These are phyloP conservation scores for Penicillium soppii DNA, from an alignment of 495 filamentous ascomycete genomes.

Conservation along the genomic window DNA sequence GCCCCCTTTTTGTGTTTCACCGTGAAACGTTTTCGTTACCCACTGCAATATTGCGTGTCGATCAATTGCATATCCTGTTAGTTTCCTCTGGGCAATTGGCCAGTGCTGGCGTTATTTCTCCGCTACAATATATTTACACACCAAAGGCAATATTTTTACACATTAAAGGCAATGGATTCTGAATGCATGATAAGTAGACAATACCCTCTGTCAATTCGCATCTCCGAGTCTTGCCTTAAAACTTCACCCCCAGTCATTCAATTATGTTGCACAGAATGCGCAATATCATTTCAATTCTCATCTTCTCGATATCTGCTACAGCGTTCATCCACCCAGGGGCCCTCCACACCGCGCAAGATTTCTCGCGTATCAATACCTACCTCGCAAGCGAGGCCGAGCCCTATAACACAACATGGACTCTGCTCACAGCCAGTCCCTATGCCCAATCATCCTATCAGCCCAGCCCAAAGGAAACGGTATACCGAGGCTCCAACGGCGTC, in stretches of 20 bases:
- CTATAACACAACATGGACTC: constrained; percentile 36
- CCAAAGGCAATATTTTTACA: not conserved
- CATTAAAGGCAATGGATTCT: not conserved
- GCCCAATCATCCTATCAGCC: constrained; percentile 25
- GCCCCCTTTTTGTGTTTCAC: not conserved
- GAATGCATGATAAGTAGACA: not conserved
- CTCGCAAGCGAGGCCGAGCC: constrained; percentile 28
- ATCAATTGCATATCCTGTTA: not conserved
- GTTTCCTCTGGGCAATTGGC: not conserved
- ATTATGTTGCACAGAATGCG: not conserved
- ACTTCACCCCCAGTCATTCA: not conserved
- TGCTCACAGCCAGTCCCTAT: constrained; percentile 25
- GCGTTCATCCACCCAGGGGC: constrained; percentile 35
- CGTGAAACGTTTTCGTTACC: not conserved
- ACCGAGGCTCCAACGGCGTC: constrained; percentile 26
- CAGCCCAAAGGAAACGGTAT: constrained; percentile 22
- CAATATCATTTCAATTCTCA: not conserved
- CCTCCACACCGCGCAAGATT: constrained; percentile 37
- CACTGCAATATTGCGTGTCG: not conserved
- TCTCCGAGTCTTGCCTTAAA: not conserved
- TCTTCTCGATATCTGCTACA: not conserved
- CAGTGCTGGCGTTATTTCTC: not conserved
- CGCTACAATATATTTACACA: not conserved
- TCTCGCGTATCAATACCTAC: constrained; percentile 31
- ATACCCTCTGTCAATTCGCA: not conserved